Conservation (phyloP, 805 yeast species). For the Wickerhamomyces hampshirensis region DNA sequence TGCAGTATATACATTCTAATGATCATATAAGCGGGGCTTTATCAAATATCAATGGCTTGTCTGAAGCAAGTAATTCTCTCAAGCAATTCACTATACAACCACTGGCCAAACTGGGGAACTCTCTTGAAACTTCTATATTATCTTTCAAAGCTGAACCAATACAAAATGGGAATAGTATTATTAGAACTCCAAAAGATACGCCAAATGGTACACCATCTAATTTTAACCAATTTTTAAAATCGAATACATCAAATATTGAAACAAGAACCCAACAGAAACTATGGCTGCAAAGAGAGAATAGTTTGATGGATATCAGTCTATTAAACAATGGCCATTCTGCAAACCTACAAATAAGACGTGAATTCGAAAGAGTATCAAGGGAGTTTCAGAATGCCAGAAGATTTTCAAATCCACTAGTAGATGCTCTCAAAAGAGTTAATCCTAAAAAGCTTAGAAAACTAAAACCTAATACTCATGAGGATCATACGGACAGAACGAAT, state of each 20-base stretch:
- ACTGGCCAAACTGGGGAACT: constrained; percentile 7
- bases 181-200: constrained; percentile 13
- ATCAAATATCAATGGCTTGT: constrained; percentile 6
- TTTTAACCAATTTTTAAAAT: constrained; percentile 37
- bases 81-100: constrained; percentile 22
- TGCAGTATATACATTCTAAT: constrained; percentile 26
- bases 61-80: constrained; percentile 20
- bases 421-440: constrained; percentile 50
- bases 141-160: constrained; percentile 21
- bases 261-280: constrained; percentile 79
- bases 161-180: constrained; percentile 4
- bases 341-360: constrained; percentile 59
- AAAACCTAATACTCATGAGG: constrained; percentile 1
- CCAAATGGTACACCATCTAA: constrained; percentile 28
- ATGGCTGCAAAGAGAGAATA: constrained; percentile 79
- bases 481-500: constrained; percentile 3
- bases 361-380: constrained; percentile 70
- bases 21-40: constrained; percentile 21
- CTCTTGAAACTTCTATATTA: constrained; percentile 19
- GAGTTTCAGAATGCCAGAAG: constrained; percentile 69
- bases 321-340: constrained; percentile 9
- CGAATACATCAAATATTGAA: constrained; percentile 37
- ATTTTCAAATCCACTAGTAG: constrained; percentile 64
- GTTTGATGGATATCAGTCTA: constrained; percentile 49
- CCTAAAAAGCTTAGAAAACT: not conserved